Percentiles rank a stretch among this genome's conserved stretches.
phyloP scores from a whole-genome alignment of 352 stramenopile species.

The Globisporangium cylindrosporum region DNA sequence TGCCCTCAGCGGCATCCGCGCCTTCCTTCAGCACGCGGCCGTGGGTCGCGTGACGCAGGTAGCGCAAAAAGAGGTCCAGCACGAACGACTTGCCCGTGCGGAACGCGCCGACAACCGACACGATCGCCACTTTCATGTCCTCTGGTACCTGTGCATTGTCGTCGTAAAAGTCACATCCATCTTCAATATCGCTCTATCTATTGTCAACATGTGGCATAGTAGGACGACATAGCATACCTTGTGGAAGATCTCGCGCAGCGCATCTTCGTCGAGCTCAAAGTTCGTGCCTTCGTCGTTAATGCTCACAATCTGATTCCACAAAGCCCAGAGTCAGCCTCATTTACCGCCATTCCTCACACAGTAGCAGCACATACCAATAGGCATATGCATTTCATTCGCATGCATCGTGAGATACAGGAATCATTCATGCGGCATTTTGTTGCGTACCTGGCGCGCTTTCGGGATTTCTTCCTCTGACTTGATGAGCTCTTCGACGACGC shows the following conservation, averaged over 20 bases:
- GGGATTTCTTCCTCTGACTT: conserved; percentile 23
- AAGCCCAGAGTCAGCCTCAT: not conserved
- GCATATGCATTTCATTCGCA: not conserved
- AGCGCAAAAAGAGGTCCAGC: conserved; percentile 97
- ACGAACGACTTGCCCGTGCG: conserved; percentile 99
- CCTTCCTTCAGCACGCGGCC: conserved; percentile 48
- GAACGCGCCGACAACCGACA: conserved; percentile 98
- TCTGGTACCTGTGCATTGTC: conserved; percentile 49
- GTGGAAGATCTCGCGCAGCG: conserved; percentile 69
- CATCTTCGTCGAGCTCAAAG: conserved; percentile 75
- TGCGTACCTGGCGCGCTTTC: conserved; percentile 19
- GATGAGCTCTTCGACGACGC: conserved; percentile 19
- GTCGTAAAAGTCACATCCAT: not conserved
- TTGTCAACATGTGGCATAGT: not conserved
- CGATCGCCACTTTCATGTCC: conserved; percentile 96
- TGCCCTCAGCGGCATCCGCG: conserved; percentile 36
- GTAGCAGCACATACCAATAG: not conserved
- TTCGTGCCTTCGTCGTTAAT: conserved; percentile 88
- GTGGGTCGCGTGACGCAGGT: conserved; percentile 83
- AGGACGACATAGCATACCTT: conserved; percentile 26
- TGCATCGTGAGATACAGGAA: not conserved
- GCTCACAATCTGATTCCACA: conserved; percentile 64
- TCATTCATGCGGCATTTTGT: not conserved
- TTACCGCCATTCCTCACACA: not conserved
- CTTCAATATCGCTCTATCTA: not conserved